Base-by-base conservation (phyloP, 1,284 basidiomycete genomes). In the Ganoderma leucocontextum region DNA sequence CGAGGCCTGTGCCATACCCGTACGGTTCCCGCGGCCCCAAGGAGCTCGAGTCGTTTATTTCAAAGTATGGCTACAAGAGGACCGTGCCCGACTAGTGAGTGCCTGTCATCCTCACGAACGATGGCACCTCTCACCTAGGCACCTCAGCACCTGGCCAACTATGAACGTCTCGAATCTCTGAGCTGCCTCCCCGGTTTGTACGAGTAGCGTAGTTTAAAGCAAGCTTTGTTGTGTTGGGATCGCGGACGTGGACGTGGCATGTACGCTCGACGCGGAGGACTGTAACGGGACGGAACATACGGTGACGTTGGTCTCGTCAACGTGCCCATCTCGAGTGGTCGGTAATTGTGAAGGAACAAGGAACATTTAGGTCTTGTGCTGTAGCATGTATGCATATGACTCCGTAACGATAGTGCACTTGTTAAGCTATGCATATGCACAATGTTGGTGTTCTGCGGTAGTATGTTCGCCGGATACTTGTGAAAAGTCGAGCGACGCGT, bases 1-100 rank as follows among this genome's bases (percentile, higher is more conserved):
- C 95, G 67, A 90, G 83, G 77, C 95, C 95, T 15, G 84, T 90
- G 65, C 80, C 86, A 13, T 98, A 98, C 83, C 89, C 91, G 12
- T 98, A 98, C 79, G 97, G 97, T 66, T 95, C 95, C 67, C 91
- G 97, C 71, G 97, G 96, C n/a, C 97, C 97, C 4, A 89, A 90
- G 74, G 87, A 92, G 78, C 84, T 97, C 60, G 92, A 95, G 33
- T 82, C 80, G 1, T 98, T 96, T 80, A 91, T 94, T 72, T 75
- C 72, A 66, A 90, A 90, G 79, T 92, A 91, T 77, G 95, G 95
- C 17, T 98, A 89, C 86, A 92, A 86, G 81, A 89, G 96, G 60
- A 80, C 86, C 53, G 80, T 81, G 62, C 82, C 85, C 38, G 88
- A 86, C 72, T 95, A 96, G 93, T 96, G 79, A 85, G 95, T n/a